Conservation (phyloP, 768 basidiomycete genomes). For the Cantharellus anzutake region DNA sequence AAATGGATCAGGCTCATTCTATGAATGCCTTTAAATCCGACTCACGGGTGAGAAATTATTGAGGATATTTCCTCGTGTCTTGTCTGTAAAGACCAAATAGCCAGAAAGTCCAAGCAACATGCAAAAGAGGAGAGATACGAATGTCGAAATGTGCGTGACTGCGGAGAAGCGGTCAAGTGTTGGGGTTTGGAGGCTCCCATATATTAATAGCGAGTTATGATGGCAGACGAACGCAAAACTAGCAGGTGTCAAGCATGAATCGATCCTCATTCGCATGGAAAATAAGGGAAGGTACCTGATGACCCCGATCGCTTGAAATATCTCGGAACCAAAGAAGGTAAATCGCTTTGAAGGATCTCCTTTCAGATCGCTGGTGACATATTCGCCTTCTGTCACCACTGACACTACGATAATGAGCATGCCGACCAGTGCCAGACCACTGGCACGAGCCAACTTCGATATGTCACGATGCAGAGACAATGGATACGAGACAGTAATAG, state of each 20-base stretch:
- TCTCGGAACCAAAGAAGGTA: slow-evolving; percentile 54
- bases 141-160: slow-evolving; percentile 85
- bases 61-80: slow-evolving; percentile 85
- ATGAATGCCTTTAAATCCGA: not conserved
- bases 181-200: slow-evolving; percentile 80
- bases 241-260: not conserved
- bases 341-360: slow-evolving; percentile 61
- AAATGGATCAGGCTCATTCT: not conserved
- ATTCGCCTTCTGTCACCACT: slow-evolving; percentile 66
- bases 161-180: slow-evolving; percentile 84
- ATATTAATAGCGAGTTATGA: slow-evolving; percentile 93
- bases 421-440: slow-evolving; percentile 73
- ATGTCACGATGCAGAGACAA: slow-evolving; percentile 93
- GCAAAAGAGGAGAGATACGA: slow-evolving; percentile 70
- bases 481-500: slow-evolving; percentile 78
- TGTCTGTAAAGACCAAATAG: slow-evolving; percentile 77
- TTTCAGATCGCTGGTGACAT: slow-evolving; percentile 50
- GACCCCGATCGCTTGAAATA: slow-evolving; percentile 93
- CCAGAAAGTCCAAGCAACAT: slow-evolving; percentile 68
- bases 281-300: slow-evolving; percentile 28
- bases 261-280: slow-evolving; percentile 5
- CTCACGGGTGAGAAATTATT: slow-evolving; percentile 77
- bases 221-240: slow-evolving; percentile 95
- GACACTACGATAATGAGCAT: slow-evolving; percentile 87
- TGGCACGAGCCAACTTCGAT: slow-evolving; percentile 87